These are phyloP conservation scores for Paraphoma chrysanthemicola DNA, from an alignment of 2,329 filamentous ascomycete genomes.

Conservation along the genomic window DNA sequence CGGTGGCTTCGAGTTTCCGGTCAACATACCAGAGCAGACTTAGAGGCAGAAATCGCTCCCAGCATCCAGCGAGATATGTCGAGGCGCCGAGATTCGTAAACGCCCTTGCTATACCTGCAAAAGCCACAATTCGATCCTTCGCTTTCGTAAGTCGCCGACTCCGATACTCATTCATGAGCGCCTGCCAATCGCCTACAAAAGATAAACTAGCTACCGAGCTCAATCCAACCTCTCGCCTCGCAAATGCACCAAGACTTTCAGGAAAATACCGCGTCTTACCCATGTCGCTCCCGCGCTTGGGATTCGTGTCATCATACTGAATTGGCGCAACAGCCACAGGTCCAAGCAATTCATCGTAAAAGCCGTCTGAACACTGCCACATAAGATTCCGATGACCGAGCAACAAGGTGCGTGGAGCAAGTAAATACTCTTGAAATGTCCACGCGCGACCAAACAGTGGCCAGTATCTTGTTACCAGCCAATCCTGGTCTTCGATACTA, in stretches of 20 bases:
- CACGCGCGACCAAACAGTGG: constrained; percentile 23
- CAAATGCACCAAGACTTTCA: neutral
- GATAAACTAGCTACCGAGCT: neutral
- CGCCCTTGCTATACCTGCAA: constrained; percentile 13
- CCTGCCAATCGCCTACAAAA: constrained; percentile 7
- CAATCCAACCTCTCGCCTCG: neutral
- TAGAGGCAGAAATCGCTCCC: neutral
- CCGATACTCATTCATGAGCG: constrained; percentile 11
- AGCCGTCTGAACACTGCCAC: constrained; percentile 14
- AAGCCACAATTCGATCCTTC: constrained; percentile 14
- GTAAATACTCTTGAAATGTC: constrained; percentile 26
- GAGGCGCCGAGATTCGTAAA: neutral
- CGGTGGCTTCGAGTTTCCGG: neutral
- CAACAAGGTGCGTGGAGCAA: constrained; percentile 16
- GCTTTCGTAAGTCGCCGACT: neutral
- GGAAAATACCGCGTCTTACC: constrained; percentile 14
- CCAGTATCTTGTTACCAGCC: constrained; percentile 9
- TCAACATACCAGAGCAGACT: constrained; percentile 13
- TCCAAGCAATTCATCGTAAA: constrained; percentile 16
- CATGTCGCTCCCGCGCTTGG: neutral
- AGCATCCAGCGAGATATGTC: constrained; percentile 18
- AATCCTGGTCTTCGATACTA: neutral
- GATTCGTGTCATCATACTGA: neutral
- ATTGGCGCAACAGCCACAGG: neutral
- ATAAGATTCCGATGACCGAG: constrained; percentile 17